These are phyloP conservation scores for Tilletia walkeri DNA, from an alignment of 1,284 basidiomycete species.

Conservation along the genomic window DNA sequence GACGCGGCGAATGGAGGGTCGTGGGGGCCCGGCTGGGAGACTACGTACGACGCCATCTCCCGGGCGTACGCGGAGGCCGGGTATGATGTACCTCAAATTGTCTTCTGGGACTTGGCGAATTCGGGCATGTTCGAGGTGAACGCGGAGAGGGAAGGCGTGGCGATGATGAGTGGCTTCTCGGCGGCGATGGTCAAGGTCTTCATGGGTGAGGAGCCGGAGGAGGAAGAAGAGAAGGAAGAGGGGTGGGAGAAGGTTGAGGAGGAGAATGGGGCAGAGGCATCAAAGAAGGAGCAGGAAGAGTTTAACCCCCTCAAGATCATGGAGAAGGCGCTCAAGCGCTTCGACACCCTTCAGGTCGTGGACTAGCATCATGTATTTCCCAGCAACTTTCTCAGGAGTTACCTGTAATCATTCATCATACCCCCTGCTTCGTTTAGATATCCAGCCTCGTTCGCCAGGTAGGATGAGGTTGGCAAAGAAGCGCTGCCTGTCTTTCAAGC, in stretches of 20 bases:
- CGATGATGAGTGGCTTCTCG: conserved; percentile 69
- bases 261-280: background rate
- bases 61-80: conserved; percentile 64
- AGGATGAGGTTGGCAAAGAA: too few species aligned
- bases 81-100: conserved; percentile 69
- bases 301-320: conserved; percentile 61
- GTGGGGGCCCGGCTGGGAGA: conserved; percentile 53
- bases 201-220: conserved; percentile 33
- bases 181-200: conserved; percentile 70
- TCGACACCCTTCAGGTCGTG: conserved; percentile 34
- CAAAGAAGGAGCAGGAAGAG: background rate
- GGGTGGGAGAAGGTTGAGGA: conserved; percentile 52
- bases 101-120: conserved; percentile 62
- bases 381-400: too few species aligned
- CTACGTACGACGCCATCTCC: conserved; percentile 65
- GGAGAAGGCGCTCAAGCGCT: conserved; percentile 64
- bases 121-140: conserved; percentile 51
- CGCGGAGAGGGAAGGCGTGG: conserved; percentile 64
- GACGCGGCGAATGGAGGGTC: conserved; percentile 56
- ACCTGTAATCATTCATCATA: too few species aligned
- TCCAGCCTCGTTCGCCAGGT: too few species aligned
- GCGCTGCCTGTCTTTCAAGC: too few species aligned
- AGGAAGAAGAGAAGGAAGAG: conserved; percentile 34
- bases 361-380: background rate
- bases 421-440: too few species aligned